Base-by-base conservation (phyloP, 805 yeast genomes). In the Kuraishia borneana region DNA sequence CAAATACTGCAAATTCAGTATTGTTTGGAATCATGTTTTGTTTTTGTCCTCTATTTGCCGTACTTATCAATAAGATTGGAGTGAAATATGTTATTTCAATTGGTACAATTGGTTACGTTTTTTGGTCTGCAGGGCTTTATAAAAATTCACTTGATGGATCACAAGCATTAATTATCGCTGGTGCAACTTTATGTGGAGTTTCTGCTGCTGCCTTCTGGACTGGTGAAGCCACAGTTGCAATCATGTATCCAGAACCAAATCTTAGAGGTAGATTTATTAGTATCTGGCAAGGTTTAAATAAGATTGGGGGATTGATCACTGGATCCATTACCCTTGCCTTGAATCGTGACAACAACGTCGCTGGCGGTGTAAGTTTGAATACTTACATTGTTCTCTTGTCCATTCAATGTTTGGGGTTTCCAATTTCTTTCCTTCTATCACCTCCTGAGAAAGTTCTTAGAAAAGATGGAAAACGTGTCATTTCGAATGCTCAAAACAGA, bases 361-460 rank as follows among this genome's bases (percentile, higher is more conserved):
- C 40, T 9, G 55, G 55, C 5, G 28, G 34, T n/a, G 51, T 48
- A 12, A 32, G 47, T 8, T 38, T 49, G 31, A 45, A 38, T 21
- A 49, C 55, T 3, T 51, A 50, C 31, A 30, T 44, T 18, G 55
- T 34, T 5, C 35, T 50, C 25, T 28, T 51, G 5, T 45, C 45
- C 4, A 38, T 51, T 14, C 54, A 50, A 33, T 47, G 51, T 36
- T n/a, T 39, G 2, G 55, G 56, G 17, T 35, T 45, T 1, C 47
- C 47, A 9, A 16, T 44, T 12, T 38, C 52, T 1, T 36, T 42
- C 6, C 31, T 49, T 16, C 19, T 50, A 14, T 38, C 51, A 5
- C 37, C 49, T 7, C 53, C 55, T 4, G 48, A 48, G 17, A 46
- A 50, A 27, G 36, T 57, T 2, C 43, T 47, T 13, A 47, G 60